These are phyloP conservation scores for Daldinia decipiens DNA, from an alignment of 495 filamentous ascomycete genomes.

Conservation along the genomic window DNA sequence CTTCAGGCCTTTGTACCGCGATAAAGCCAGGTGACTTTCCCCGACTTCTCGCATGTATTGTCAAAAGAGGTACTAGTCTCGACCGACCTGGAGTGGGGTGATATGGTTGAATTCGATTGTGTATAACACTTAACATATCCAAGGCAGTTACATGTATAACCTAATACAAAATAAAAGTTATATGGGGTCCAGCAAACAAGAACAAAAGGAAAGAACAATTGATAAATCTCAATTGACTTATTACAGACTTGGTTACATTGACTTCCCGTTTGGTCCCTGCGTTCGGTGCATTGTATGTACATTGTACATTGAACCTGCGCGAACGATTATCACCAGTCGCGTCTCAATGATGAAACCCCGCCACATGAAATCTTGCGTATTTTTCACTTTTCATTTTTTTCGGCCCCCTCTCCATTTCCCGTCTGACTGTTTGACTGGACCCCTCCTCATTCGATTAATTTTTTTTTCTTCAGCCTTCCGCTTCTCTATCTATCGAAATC, in stretches of 20 bases:
- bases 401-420: neutral
- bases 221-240: slow-evolving; percentile 13
- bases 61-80: neutral
- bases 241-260: slow-evolving; percentile 10
- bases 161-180: too few relatives aligned
- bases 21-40: slow-evolving; percentile 27
- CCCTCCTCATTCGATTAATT: slow-evolving; percentile 25
- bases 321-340: slow-evolving; percentile 31
- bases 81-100: neutral
- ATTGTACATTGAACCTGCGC: slow-evolving; percentile 9
- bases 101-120: neutral
- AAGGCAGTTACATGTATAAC: too few relatives aligned
- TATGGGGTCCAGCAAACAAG: neutral
- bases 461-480: slow-evolving; percentile 18
- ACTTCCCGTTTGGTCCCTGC: slow-evolving; percentile 38
- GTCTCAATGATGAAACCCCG: slow-evolving; percentile 43
- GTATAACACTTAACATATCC: too few relatives aligned
- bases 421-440: slow-evolving; percentile 12
- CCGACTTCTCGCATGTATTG: slow-evolving; percentile 10
- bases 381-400: slow-evolving; percentile 19
- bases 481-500: slow-evolving; percentile 12
- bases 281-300: slow-evolving; percentile 25
- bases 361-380: slow-evolving; percentile 37
- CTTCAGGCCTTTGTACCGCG: slow-evolving; percentile 34
- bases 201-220: slow-evolving; percentile 4